These are phyloP conservation scores for Phycomyces nitens DNA, from an alignment of 192 early-diverging fungal genomes.

Conservation along the genomic window DNA sequence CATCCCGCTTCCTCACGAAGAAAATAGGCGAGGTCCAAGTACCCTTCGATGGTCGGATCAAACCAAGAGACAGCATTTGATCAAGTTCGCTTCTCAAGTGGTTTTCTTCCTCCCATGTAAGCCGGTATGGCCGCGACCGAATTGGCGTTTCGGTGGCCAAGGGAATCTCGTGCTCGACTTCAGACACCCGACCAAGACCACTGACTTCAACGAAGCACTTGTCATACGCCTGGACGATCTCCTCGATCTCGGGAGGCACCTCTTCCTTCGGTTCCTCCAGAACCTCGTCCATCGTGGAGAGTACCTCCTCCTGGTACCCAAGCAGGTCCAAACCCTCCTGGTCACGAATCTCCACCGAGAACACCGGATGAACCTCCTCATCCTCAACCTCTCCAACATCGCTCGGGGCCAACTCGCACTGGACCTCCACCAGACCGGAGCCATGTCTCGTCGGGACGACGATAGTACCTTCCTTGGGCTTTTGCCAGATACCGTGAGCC, in stretches of 20 bases:
- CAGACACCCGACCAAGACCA: background rate
- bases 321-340: background rate
- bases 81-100: background rate
- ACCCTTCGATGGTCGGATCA: too few species aligned
- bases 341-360: background rate
- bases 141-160: background rate
- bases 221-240: background rate
- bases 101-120: slow-evolving; percentile 1
- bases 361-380: background rate
- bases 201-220: background rate
- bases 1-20: slow-evolving; percentile 43
- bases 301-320: background rate
- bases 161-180: background rate
- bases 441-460: background rate
- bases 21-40: too few species aligned
- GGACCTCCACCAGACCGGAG: background rate
- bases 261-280: background rate
- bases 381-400: background rate
- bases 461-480: background rate
- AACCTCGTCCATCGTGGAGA: background rate
- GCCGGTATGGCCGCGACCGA: background rate
- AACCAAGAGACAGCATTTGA: too few species aligned
- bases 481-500: background rate
- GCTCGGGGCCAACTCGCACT: background rate
- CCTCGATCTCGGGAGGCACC: background rate